These are phyloP conservation scores for Aspergillus biplanus DNA, from an alignment of 495 filamentous ascomycete species.

Conservation along the genomic window DNA sequence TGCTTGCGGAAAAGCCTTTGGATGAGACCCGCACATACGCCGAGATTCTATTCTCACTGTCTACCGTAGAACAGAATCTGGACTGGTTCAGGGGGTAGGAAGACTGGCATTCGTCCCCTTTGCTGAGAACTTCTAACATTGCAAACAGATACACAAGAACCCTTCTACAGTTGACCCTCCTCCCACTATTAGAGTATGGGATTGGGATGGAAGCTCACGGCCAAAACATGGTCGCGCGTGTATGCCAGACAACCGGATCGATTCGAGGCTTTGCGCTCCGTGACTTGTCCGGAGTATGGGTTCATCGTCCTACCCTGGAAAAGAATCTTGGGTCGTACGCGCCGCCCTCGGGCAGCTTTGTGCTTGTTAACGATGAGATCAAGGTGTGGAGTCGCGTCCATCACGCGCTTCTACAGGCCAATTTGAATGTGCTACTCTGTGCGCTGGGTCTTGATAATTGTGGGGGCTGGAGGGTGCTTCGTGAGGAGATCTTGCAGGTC, in stretches of 20 bases:
- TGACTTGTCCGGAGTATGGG: conserved; percentile 27
- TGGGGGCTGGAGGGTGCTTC: conserved; percentile 20
- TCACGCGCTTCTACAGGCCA: conserved; percentile 29
- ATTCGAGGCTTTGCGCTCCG: conserved; percentile 30
- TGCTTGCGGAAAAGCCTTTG: conserved; percentile 6
- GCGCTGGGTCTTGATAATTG: conserved; percentile 17
- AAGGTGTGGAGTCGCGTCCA: conserved; percentile 30
- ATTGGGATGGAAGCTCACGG: conserved; percentile 30
- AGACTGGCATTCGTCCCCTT: background rate
- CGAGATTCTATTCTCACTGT: conserved; percentile 8
- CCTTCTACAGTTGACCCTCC: conserved; percentile 22
- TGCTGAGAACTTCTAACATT: background rate
- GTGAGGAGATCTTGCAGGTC: conserved; percentile 10
- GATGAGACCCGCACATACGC: conserved; percentile 7
- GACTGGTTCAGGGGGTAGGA: conserved; percentile 7
- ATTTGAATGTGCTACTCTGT: conserved; percentile 19
- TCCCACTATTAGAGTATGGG: conserved; percentile 24
- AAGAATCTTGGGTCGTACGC: background rate
- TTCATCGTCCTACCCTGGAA: conserved; percentile 28
- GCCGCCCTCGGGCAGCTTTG: conserved; percentile 7
- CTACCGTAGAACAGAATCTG: background rate
- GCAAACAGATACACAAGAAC: conserved; percentile 16
- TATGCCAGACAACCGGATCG: conserved; percentile 18
- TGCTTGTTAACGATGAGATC: conserved; percentile 21
- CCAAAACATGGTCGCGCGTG: conserved; percentile 27